phyloP scores from a whole-genome alignment of 768 basidiomycete genomes.

The Erythrobasidium yunnanense region DNA sequence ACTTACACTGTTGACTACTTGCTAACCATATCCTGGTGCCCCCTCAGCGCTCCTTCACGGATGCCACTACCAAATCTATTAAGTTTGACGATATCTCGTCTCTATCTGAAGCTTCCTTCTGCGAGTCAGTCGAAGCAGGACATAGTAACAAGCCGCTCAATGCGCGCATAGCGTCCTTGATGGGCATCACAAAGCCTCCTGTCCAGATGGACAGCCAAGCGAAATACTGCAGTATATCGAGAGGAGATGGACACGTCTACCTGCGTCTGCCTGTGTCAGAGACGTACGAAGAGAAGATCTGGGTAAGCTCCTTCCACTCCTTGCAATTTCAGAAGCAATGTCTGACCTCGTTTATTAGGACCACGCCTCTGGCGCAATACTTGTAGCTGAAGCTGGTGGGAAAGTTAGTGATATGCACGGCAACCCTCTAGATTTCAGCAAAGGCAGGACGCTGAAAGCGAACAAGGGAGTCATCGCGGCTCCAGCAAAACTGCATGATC shows the following conservation, averaged over 20 bases:
- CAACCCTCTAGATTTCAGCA: slow-evolving; percentile 65
- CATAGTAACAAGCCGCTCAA: slow-evolving; percentile 86
- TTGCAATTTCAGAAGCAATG: background rate
- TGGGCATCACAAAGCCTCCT: slow-evolving; percentile 57
- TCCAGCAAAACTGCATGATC: slow-evolving; percentile 57
- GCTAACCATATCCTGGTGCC: background rate
- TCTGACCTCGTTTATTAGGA: slow-evolving; percentile 49
- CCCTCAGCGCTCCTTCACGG: slow-evolving; percentile 34
- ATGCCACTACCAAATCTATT: slow-evolving; percentile 50
- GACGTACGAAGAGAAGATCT: slow-evolving; percentile 89
- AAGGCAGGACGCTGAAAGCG: slow-evolving; percentile 70
- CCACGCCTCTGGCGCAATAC: slow-evolving; percentile 73
- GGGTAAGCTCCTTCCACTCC: slow-evolving; percentile 49
- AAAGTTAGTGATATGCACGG: slow-evolving; percentile 76
- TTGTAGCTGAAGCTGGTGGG: slow-evolving; percentile 82
- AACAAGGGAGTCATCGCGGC: slow-evolving; percentile 83
- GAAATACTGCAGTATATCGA: slow-evolving; percentile 75
- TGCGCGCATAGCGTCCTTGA: slow-evolving; percentile 55
- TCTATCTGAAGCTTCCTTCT: slow-evolving; percentile 52
- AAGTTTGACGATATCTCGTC: slow-evolving; percentile 44
- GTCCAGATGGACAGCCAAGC: slow-evolving; percentile 91
- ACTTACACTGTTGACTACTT: background rate
- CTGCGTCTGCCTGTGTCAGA: slow-evolving; percentile 62
- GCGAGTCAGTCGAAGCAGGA: slow-evolving; percentile 84
- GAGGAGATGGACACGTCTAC: slow-evolving; percentile 77